Evolutionary conservation across 2,329 filamentous ascomycete genomes (phyloP).

Genomic region (Hyphodiscus sp.): DNA sequence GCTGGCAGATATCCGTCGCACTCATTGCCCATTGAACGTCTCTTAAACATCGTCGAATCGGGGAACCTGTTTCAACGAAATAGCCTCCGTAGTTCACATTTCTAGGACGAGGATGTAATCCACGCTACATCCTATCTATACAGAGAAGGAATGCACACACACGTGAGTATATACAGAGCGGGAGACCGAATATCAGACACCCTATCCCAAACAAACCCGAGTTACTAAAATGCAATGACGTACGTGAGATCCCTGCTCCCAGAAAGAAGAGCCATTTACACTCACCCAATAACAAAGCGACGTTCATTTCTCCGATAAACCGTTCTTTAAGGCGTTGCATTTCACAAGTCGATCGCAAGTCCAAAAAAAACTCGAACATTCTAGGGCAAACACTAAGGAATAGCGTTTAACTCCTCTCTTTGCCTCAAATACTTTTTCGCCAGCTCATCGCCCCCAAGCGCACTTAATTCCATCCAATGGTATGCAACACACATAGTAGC

Average conservation of each 20-base stretch:
- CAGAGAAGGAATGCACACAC: neutral
- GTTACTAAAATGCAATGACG: neutral
- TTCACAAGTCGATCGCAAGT: neutral
- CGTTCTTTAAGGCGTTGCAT: neutral
- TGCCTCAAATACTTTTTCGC: constrained; percentile 78
- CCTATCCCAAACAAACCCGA: neutral
- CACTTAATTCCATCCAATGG: constrained; percentile 94
- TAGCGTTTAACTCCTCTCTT: constrained; percentile 30
- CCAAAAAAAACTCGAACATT: no score
- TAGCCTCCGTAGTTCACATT: no score
- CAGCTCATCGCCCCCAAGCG: constrained; percentile 77
- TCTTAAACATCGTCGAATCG: no score
- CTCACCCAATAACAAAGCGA: neutral
- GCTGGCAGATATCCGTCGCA: no score
- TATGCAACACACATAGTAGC: constrained; percentile 88
- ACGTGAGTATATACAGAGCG: neutral
- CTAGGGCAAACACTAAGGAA: constrained; percentile 18
- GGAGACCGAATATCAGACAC: neutral
- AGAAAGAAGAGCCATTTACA: neutral
- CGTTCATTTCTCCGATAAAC: neutral
- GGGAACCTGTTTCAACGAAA: no score
- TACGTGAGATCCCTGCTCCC: neutral
- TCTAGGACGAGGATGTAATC: no score
- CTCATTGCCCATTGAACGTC: no score
- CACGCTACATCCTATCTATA: neutral